These are phyloP conservation scores for Akanthomyces dipterigenus DNA, from an alignment of 2,329 filamentous ascomycete genomes.

Conservation along the genomic window DNA sequence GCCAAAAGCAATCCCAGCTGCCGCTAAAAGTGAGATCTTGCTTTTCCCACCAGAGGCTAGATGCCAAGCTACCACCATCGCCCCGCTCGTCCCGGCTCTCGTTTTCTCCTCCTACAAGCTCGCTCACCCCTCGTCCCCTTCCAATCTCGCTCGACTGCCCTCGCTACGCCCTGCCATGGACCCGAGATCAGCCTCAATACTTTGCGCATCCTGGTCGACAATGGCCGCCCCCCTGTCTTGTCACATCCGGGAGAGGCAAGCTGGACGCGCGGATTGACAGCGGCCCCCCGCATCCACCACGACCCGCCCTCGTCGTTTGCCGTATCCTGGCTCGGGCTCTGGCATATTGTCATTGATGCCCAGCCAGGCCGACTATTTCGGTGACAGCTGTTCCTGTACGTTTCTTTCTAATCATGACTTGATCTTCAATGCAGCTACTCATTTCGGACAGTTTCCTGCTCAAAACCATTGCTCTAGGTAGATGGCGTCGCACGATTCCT, in stretches of 20 bases:
- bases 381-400: background rate
- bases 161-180: background rate
- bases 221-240: background rate
- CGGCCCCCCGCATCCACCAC: background rate
- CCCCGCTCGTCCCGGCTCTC: background rate
- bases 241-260: background rate
- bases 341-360: background rate
- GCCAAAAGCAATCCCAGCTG: background rate
- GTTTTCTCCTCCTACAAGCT: background rate
- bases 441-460: background rate
- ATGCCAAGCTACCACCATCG: background rate
- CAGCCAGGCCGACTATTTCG: background rate
- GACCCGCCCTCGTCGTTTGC: background rate
- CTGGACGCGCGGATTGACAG: background rate
- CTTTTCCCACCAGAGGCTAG: background rate
- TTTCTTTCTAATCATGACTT: background rate
- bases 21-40: background rate
- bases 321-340: background rate
- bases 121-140: background rate
- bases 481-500: background rate
- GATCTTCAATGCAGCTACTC: background rate
- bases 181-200: background rate
- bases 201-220: background rate
- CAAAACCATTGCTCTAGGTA: background rate
- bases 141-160: background rate